Evolutionary conservation across 768 basidiomycete genomes (phyloP), one percentile per base, ranked within the genome.

Genomic region (Butyriboletus loyo): DNA sequence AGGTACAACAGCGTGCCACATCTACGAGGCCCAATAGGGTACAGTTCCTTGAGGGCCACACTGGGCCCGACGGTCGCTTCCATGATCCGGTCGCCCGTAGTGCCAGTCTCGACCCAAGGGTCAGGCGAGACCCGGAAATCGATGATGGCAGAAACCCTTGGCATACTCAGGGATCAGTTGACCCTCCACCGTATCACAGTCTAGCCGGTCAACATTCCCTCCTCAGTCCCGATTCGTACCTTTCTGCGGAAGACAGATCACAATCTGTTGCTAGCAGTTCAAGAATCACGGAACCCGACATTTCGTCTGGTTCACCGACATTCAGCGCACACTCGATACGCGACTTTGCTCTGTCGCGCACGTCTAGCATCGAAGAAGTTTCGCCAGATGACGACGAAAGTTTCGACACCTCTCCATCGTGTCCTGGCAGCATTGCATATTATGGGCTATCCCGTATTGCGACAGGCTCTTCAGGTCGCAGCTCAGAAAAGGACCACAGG

Each of bases 351-450:
- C 45, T 51, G 11, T 79, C 79, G 11, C 73, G 76, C 42, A 65
- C 69, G 36, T 73, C 75, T 19, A 79, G 75, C 52, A 66, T 77
- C 32, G 73, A 74, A n/a, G 73, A 72, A 39, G 66, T 71, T 15
- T 69, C 69, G 10, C 75, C 77, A 58, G 61, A 71, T 27, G 73
- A 44, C 17, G 68, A 5, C 15, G 50, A 39, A 38, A 35, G 35
- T 30, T 21, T 62, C 40, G 19, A 63, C 46, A 31, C 52, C 52
- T 40, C 36, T 25, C n/a, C 32, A 15, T 35, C 24, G 17, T 32
- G 10, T 42, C 37, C 59, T 13, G 46, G 13, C n/a, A 44, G 40
- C 36, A 22, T 65, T 27, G 49, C 41, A 1, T 48, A 54, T 43
- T 53, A 62, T 10, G 57, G 66, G 3, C 31, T 58, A 8, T 58